Conservation (phyloP, 768 basidiomycete species). For the Fibroporia radiculosa region DNA sequence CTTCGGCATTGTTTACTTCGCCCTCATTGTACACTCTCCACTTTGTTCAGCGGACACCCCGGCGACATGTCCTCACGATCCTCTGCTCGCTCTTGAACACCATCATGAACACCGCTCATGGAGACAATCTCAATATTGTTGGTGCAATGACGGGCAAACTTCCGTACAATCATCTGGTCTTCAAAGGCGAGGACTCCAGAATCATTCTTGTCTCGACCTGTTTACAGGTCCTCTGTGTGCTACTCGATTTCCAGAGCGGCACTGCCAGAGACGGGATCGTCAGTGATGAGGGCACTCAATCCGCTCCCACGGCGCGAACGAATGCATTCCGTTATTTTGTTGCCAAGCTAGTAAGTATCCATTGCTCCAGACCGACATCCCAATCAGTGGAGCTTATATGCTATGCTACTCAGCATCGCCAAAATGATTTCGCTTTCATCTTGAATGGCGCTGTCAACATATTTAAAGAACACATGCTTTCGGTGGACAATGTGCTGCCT, state of each 20-base stretch:
- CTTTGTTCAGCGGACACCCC: slow-evolving; percentile 65
- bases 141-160: slow-evolving; percentile 69
- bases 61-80: slow-evolving; percentile 83
- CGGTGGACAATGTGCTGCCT: slow-evolving; percentile 68
- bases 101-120: slow-evolving; percentile 59
- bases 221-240: slow-evolving; percentile 67
- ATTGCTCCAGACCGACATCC: too few relatives aligned
- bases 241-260: slow-evolving; percentile 79
- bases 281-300: slow-evolving; percentile 33
- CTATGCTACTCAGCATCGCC: slow-evolving; percentile 92
- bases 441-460: slow-evolving; percentile 62
- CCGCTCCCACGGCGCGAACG: slow-evolving; percentile 52
- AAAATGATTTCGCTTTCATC: slow-evolving; percentile 83
- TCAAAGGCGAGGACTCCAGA: slow-evolving; percentile 80
- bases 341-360: slow-evolving; percentile 66
- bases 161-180: slow-evolving; percentile 86
- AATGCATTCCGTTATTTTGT: slow-evolving; percentile 93
- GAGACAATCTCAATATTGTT: slow-evolving; percentile 41
- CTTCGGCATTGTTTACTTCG: slow-evolving; percentile 58
- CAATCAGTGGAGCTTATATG: too few relatives aligned
- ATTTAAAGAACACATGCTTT: slow-evolving; percentile 68
- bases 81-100: slow-evolving; percentile 93
- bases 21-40: slow-evolving; percentile 75
- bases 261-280: slow-evolving; percentile 50
- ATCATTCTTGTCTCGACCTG: slow-evolving; percentile 65